phyloP scores from a whole-genome alignment of 306 rosid species.

The Begonia peltatifolia region DNA sequence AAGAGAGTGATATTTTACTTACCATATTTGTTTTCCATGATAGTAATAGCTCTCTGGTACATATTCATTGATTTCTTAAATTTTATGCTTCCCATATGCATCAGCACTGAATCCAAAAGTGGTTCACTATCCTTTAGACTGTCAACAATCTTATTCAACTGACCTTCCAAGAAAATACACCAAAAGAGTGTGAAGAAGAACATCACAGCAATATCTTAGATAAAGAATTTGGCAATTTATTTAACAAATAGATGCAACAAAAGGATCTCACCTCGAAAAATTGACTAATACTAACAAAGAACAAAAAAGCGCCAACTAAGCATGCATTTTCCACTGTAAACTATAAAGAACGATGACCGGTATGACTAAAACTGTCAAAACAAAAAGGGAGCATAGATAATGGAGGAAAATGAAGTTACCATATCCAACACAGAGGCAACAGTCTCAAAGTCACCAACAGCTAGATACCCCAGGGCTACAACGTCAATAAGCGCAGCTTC shows the following conservation, averaged over 20 bases:
- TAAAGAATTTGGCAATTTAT: too few relatives aligned
- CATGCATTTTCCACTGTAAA: too few relatives aligned
- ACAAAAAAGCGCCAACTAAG: too few relatives aligned
- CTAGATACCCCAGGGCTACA: conserved; percentile 65
- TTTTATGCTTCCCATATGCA: conserved; percentile 94
- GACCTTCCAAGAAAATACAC: conserved; percentile 21
- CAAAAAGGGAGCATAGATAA: too few relatives aligned
- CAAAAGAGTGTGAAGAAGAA: conserved; percentile 2
- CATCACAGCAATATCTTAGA: background rate
- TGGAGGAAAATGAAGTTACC: conserved; percentile 38
- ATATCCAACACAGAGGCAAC: conserved; percentile 36
- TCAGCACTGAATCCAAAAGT: conserved; percentile 54
- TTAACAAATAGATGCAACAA: background rate
- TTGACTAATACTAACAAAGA: too few relatives aligned
- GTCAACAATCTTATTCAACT: conserved; percentile 65
- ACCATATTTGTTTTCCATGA: conserved; percentile 58
- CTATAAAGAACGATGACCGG: too few relatives aligned
- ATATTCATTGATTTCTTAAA: conserved; percentile 40
- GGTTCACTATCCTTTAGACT: conserved; percentile 50
- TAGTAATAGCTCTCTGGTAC: conserved; percentile 59
- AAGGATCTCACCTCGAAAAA: too few relatives aligned
- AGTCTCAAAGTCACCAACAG: conserved; percentile 54
- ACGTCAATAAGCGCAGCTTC: conserved; percentile 71
- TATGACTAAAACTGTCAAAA: too few relatives aligned
- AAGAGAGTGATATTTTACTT: conserved; percentile 1